Conservation (phyloP, 768 basidiomycete genomes). For the Rhizopogon salebrosus region DNA sequence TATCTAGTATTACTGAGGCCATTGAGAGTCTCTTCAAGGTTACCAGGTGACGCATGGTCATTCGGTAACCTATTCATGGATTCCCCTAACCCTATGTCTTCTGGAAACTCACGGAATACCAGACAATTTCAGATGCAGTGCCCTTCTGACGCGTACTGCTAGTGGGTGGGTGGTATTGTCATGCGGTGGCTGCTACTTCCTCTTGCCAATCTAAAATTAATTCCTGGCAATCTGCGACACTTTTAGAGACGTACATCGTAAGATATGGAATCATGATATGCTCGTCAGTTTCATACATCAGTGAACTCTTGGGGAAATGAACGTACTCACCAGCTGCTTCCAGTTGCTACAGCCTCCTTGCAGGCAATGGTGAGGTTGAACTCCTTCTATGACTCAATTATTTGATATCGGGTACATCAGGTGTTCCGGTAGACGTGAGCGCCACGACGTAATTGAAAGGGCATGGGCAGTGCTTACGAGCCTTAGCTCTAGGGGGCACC, state of each 20-base stretch:
- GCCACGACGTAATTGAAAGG: too few species aligned
- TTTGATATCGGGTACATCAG: not conserved
- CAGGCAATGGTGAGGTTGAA: constrained; percentile 1
- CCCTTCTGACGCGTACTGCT: not conserved
- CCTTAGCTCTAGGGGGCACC: not conserved
- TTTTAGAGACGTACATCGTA: not conserved
- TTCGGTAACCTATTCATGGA: not conserved
- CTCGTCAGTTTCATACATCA: not conserved
- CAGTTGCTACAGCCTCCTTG: constrained; percentile 1
- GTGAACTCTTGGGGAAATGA: not conserved
- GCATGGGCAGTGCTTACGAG: too few species aligned
- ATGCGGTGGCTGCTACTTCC: not conserved
- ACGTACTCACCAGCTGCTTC: not conserved
- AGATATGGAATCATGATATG: not conserved
- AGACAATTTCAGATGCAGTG: constrained; percentile 1
- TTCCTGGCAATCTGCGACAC: not conserved
- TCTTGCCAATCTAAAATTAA: constrained; percentile 1
- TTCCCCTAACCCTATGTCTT: constrained; percentile 1
- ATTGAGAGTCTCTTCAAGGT: too few species aligned
- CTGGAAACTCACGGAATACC: not conserved
- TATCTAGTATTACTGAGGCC: not conserved
- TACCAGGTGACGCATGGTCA: not conserved
- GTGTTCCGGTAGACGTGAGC: too few species aligned
- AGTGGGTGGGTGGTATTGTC: not conserved
- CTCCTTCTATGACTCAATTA: not conserved